These are phyloP conservation scores for Mortierella antarctica DNA, from an alignment of 192 early-diverging fungal genomes.

Conservation along the genomic window DNA sequence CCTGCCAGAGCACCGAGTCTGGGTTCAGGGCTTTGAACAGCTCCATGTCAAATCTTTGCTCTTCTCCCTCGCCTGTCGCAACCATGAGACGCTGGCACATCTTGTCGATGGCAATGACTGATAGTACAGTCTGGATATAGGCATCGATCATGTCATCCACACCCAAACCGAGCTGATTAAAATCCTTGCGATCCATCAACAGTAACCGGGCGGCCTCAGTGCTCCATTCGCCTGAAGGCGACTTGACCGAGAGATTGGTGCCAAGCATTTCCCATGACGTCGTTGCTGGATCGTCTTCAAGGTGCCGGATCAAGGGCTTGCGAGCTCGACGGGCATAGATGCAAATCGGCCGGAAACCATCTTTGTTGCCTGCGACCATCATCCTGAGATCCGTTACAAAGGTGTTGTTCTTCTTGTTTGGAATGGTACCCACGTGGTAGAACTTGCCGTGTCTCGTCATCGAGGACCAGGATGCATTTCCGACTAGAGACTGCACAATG, in stretches of 20 bases:
- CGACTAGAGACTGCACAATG: constrained; percentile 89
- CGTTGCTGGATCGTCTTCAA: constrained; percentile 40
- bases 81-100: constrained; percentile 71
- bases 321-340: constrained; percentile 84
- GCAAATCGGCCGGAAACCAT: constrained; percentile 85
- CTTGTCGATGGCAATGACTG: constrained; percentile 87
- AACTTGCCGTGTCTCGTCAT: constrained; percentile 81
- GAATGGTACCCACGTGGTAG: constrained; percentile 91
- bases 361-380: constrained; percentile 83
- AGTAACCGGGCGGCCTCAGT: constrained; percentile 85
- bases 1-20: constrained; percentile 66
- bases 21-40: constrained; percentile 71
- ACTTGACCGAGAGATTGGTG: constrained; percentile 86
- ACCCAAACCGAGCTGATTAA: constrained; percentile 86
- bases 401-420: constrained; percentile 89
- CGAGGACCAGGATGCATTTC: constrained; percentile 86
- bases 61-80: constrained; percentile 43
- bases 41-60: constrained; percentile 62
- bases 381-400: constrained; percentile 86
- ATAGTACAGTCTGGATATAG: constrained; percentile 87
- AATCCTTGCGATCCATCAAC: constrained; percentile 93
- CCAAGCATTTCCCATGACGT: constrained; percentile 94
- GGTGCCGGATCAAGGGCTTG: constrained; percentile 67
- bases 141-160: constrained; percentile 90
- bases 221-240: constrained; percentile 78